A percentile compares a stretch with the other conserved stretches of the same genome.
Conservation (phyloP, 2,329 filamentous ascomycete species). For the Arachnomyces sp. region DNA sequence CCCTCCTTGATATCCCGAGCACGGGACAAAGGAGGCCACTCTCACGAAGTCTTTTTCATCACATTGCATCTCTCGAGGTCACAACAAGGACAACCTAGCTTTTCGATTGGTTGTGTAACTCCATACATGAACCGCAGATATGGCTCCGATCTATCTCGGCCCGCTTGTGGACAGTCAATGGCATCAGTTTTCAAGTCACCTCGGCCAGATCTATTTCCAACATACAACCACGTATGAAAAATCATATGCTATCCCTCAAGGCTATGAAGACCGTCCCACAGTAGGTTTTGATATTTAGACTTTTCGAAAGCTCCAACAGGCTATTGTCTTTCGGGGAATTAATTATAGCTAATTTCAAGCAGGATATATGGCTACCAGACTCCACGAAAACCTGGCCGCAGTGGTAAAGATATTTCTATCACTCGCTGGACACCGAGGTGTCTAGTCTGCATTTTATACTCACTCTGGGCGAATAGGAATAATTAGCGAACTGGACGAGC, state of each 20-base stretch:
- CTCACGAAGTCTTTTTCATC: too few relatives aligned
- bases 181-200: conserved; percentile 1
- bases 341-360: neutral
- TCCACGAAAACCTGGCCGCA: conserved; percentile 13
- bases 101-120: too few relatives aligned
- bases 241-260: conserved; percentile 1
- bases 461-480: conserved; percentile 3
- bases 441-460: neutral
- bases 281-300: conserved; percentile 1
- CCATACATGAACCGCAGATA: too few relatives aligned
- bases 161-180: conserved; percentile 4
- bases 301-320: neutral
- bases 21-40: too few relatives aligned
- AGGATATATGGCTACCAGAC: conserved; percentile 1
- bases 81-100: too few relatives aligned
- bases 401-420: conserved; percentile 2
- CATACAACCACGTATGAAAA: neutral
- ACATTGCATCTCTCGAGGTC: too few relatives aligned
- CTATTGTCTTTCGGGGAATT: too few relatives aligned
- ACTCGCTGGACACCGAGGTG: neutral
- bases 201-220: conserved; percentile 3
- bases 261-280: conserved; percentile 5
- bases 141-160: neutral
- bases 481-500: conserved; percentile 11
- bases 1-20: too few relatives aligned